Evolutionary conservation across 1,139 yeast genomes (phyloP), one percentile per base, ranked within the genome.

Genomic region (Taphrina flavorubra): DNA sequence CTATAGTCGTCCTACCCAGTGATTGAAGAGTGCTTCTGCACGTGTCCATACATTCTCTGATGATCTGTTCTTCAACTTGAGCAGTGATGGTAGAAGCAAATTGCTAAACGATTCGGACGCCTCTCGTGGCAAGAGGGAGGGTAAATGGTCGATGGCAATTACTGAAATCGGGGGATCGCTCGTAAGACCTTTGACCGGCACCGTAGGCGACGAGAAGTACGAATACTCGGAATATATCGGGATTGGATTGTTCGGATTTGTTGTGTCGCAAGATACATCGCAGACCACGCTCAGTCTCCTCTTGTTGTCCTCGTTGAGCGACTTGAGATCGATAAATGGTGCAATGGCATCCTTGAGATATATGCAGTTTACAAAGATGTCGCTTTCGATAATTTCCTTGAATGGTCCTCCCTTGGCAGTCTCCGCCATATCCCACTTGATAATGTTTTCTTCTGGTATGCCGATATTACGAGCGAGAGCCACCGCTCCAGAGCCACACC

Each of bases 401-500:
- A 94, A 94, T 73, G 99, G 99, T 65, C 99, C 99, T 72, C 99
- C 99, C 81, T 85, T 87, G 73, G 95, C 88, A 69, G 99, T 95
- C 83, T 94, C 99, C 72, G 89, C 86, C 85, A 94, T 90, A 80
- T 95, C 99, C 99, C 99, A 94, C 82, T 90, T 90, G 76, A 85
- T 79, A 71, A 94, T 86, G 79, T 90, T 88, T 70, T 82, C 85
- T 58, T 90, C 96, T 69, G 98, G 97, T 70, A 94, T 81, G 71
- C 99, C 99, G 69, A 85, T 88, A 81, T 89, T 89, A 74, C 83
- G 84, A 80, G 91, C 85, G 71, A 92, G 83, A 74, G 89, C 95
- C 74, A 90, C 82, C 47, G 99, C 98, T 77, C 99, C 99, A n/a
- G 96, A 87, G 70, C 99, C 99, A 81, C 99, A 94, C 83, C 99